A percentile compares a stretch with the other conserved stretches of the same genome.
Evolutionary conservation across 108 stramenopile genomes (phyloP).

Genomic region (Asterionellopsis glacialis): DNA sequence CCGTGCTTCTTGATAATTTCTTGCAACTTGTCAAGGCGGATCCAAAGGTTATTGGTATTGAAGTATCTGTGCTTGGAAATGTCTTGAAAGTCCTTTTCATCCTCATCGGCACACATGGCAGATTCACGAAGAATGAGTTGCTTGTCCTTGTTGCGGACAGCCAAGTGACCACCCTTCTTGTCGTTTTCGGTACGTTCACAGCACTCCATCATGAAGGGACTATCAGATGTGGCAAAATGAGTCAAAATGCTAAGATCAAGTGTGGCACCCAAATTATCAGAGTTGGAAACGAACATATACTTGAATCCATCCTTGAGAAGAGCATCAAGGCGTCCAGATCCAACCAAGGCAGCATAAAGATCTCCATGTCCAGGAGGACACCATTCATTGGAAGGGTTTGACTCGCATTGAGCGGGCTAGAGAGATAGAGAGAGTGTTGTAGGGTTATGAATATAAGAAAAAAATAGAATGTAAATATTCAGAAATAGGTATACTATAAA

Average conservation of each 20-base stretch:
- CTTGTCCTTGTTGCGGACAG: conserved; percentile 78
- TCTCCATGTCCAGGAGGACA: conserved; percentile 99
- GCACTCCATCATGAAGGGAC: conserved; percentile 99
- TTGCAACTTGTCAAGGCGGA: conserved; percentile 93
- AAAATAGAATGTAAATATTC: too few relatives aligned
- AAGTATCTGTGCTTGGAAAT: conserved; percentile 93
- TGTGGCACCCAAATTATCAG: conserved; percentile 99
- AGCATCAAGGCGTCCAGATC: conserved; percentile 90
- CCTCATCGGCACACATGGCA: conserved; percentile 97
- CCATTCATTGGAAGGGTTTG: conserved; percentile 93
- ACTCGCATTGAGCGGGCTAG: conserved; percentile 77
- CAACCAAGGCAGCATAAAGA: conserved; percentile 96
- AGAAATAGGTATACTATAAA: too few relatives aligned
- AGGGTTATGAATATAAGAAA: too few relatives aligned
- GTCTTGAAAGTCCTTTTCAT: conserved; percentile 94
- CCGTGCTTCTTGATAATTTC: conserved; percentile 88
- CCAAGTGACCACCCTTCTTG: conserved; percentile 99
- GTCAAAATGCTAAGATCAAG: conserved; percentile 91
- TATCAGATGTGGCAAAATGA: conserved; percentile 86
- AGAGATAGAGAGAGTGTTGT: too few relatives aligned
- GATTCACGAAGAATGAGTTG: conserved; percentile 96
- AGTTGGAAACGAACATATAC: conserved; percentile 99
- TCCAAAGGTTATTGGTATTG: conserved; percentile 99
- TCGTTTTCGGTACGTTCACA: conserved; percentile 94
- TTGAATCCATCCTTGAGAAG: conserved; percentile 92